A percentile compares a stretch with the other conserved stretches of the same genome.
phyloP scores from a whole-genome alignment of 1,284 basidiomycete species.

The Trichosporon sp. region DNA sequence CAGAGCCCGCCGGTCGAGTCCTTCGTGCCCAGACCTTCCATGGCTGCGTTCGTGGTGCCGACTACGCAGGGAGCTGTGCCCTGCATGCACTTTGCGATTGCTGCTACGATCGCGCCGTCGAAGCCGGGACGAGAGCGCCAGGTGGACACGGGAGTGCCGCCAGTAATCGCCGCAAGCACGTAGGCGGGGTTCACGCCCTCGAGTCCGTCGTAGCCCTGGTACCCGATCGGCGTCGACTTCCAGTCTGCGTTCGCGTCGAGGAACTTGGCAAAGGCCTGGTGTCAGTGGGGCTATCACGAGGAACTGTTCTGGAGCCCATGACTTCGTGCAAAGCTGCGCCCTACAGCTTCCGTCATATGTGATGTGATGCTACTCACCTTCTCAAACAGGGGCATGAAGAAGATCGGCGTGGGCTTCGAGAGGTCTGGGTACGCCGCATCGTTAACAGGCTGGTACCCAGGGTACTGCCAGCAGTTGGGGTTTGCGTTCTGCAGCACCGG shows the following conservation, averaged over 20 bases:
- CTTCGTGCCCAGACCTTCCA: slow-evolving; percentile 14
- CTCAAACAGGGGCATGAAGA: slow-evolving; percentile 23
- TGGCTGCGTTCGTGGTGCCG: slow-evolving; percentile 10
- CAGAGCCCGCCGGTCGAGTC: slow-evolving; percentile 8
- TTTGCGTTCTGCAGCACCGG: slow-evolving; percentile 11
- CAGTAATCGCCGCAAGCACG: slow-evolving; percentile 18
- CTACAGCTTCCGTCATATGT: no score
- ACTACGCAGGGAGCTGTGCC: slow-evolving; percentile 15
- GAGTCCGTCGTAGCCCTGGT: slow-evolving; percentile 12
- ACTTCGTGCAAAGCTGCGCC: no score
- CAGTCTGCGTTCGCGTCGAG: slow-evolving; percentile 15
- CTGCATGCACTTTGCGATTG: slow-evolving; percentile 16
- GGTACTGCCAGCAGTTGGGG: slow-evolving; percentile 17
- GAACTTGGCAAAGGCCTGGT: slow-evolving; percentile 21
- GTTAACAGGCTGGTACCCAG: slow-evolving; percentile 18
- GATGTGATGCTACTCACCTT: no score
- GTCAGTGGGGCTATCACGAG: neutral
- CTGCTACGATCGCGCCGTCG: slow-evolving; percentile 10
- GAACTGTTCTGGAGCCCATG: no score
- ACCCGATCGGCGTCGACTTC: neutral
- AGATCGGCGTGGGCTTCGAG: slow-evolving; percentile 15
- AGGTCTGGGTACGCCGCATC: slow-evolving; percentile 14
- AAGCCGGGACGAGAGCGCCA: slow-evolving; percentile 6
- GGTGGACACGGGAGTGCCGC: slow-evolving; percentile 11
- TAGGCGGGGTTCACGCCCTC: slow-evolving; percentile 11